These are phyloP conservation scores for Alternaria novae-zelandiae DNA, from an alignment of 2,329 filamentous ascomycete species.

Conservation along the genomic window DNA sequence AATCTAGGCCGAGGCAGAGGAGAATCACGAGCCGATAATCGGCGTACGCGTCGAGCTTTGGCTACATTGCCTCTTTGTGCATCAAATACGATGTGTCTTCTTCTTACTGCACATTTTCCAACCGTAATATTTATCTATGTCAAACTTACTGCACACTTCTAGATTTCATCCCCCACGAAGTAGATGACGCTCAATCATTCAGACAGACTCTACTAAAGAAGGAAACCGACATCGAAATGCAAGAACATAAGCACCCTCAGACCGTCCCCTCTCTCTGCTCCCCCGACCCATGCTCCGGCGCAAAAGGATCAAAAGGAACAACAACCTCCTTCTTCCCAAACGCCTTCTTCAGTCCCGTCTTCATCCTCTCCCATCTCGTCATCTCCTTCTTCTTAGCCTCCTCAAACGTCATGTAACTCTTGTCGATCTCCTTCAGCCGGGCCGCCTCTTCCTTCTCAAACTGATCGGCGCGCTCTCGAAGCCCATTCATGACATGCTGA, in stretches of 20 bases:
- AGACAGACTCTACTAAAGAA: too few species aligned
- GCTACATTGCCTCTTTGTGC: too few species aligned
- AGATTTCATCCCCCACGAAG: too few species aligned
- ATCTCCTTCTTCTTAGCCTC: slow-evolving; percentile 2
- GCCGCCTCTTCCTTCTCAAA: slow-evolving; percentile 17
- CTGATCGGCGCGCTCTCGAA: slow-evolving; percentile 1
- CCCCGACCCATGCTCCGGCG: not conserved
- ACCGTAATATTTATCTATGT: too few species aligned
- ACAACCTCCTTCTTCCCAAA: slow-evolving; percentile 10
- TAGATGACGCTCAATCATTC: too few species aligned
- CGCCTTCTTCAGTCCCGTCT: not conserved
- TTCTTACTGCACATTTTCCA: too few species aligned
- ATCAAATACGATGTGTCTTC: too few species aligned
- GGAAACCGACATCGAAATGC: too few species aligned
- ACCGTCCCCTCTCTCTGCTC: not conserved
- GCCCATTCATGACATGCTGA: not conserved
- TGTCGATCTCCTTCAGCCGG: slow-evolving; percentile 4
- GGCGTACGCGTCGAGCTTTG: too few species aligned
- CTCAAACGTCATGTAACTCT: not conserved
- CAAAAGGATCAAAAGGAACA: slow-evolving; percentile 16
- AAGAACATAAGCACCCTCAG: not conserved
- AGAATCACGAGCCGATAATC: too few species aligned
- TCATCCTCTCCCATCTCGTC: slow-evolving; percentile 7
- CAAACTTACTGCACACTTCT: too few species aligned
- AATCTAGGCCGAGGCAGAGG: too few species aligned